Conservation (phyloP, 805 yeast species). For the Cyberlindnera galapagoensis region DNA sequence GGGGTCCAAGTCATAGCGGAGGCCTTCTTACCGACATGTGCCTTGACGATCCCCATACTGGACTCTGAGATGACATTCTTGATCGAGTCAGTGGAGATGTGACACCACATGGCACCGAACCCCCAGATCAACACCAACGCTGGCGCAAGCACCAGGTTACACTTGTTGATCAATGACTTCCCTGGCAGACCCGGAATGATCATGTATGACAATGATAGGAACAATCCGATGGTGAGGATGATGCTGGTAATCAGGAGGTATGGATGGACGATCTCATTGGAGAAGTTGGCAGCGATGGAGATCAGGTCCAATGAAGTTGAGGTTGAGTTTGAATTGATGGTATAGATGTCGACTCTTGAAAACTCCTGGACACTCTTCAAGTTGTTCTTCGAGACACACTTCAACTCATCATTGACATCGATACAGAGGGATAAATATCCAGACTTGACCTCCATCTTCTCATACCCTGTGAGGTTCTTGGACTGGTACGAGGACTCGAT, state of each 20-base stretch:
- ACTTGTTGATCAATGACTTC: slow-evolving; percentile 23
- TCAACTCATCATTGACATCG: slow-evolving; percentile 25
- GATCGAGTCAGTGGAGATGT: slow-evolving; percentile 46
- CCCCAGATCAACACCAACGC: slow-evolving; percentile 49
- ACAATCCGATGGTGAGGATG: slow-evolving; percentile 34
- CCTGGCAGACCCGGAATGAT: slow-evolving; percentile 45
- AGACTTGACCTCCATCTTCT: slow-evolving; percentile 38
- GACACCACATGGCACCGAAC: slow-evolving; percentile 57
- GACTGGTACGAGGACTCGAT: slow-evolving; percentile 32
- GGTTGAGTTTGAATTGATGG: slow-evolving; percentile 26
- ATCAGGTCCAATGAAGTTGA: slow-evolving; percentile 37
- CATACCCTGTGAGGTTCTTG: slow-evolving; percentile 28
- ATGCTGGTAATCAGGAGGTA: slow-evolving; percentile 44
- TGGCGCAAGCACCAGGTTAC: slow-evolving; percentile 28
- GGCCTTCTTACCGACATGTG: slow-evolving; percentile 43
- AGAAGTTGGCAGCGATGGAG: slow-evolving; percentile 38
- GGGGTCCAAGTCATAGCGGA: slow-evolving; percentile 56
- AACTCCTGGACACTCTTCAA: slow-evolving; percentile 20
- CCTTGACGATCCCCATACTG: slow-evolving; percentile 42
- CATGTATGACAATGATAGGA: slow-evolving; percentile 37
- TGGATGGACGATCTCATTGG: slow-evolving; percentile 45
- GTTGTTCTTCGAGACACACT: slow-evolving; percentile 32
- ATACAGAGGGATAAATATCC: slow-evolving; percentile 57
- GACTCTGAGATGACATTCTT: slow-evolving; percentile 38
- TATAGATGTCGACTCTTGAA: slow-evolving; percentile 31